A percentile compares a stretch with the other conserved stretches of the same genome.
Evolutionary conservation across 208 protist genomes (phyloP).

Genomic region (Jaenimonas drosophilae): DNA sequence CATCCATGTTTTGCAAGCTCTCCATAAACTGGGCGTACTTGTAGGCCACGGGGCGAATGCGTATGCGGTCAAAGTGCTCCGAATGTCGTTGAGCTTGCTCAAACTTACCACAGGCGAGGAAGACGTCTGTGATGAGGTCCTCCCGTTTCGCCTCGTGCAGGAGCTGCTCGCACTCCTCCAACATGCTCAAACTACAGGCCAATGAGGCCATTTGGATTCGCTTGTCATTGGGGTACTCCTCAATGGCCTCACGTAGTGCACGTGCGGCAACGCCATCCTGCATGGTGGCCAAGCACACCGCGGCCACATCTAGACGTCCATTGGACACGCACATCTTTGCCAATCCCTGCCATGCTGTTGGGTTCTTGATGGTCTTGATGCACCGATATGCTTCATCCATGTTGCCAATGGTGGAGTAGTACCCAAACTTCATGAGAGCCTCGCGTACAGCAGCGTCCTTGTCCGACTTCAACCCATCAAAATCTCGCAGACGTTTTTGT

Average conservation of each 20-base stretch:
- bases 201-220: constrained; percentile 90
- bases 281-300: constrained; percentile 93
- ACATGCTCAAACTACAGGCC: constrained; percentile 92
- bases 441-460: constrained; percentile 82
- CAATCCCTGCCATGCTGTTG: constrained; percentile 92
- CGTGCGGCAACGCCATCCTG: constrained; percentile 84
- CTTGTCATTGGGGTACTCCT: constrained; percentile 76
- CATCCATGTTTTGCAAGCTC: constrained; percentile 85
- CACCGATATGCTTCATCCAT: constrained; percentile 97
- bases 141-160: constrained; percentile 76
- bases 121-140: constrained; percentile 92
- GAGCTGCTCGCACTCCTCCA: constrained; percentile 87
- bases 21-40: constrained; percentile 94
- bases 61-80: constrained; percentile 89
- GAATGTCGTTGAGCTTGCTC: constrained; percentile 89
- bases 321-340: constrained; percentile 93
- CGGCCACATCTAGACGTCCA: constrained; percentile 90
- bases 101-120: constrained; percentile 90
- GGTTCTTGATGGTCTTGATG: constrained; percentile 92
- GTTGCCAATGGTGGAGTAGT: constrained; percentile 94
- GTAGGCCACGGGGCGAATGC: constrained; percentile 89
- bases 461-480: constrained; percentile 87
- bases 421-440: constrained; percentile 95
- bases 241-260: constrained; percentile 76
- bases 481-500: constrained; percentile 87